Percentiles rank a stretch among this genome's conserved stretches.
Evolutionary conservation across 345 rosid species (phyloP).

Genomic region (Excoecaria agallocha): DNA sequence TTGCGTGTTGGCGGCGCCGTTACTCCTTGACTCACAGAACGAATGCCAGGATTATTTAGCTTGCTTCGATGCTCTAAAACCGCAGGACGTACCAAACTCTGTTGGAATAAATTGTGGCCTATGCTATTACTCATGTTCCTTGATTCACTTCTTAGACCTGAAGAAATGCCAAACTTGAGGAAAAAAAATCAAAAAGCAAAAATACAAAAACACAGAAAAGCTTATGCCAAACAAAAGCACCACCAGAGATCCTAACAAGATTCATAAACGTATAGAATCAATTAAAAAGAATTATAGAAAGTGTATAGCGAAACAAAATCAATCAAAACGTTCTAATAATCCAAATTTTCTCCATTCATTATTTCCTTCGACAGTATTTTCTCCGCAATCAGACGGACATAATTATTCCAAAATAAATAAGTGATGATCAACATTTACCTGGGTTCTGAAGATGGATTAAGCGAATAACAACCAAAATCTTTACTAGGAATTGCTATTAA

Average conservation of each 20-base stretch:
- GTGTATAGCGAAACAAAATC: background rate
- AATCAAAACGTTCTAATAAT: background rate
- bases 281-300: background rate
- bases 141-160: conserved; percentile 37
- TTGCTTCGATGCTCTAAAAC: conserved; percentile 60
- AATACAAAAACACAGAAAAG: background rate
- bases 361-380: too few relatives aligned
- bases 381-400: conserved; percentile 19
- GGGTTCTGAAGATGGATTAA: background rate
- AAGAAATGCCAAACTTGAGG: conserved; percentile 26
- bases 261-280: background rate
- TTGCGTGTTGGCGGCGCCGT: conserved; percentile 30
- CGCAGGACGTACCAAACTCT: conserved; percentile 56
- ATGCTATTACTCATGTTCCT: conserved; percentile 68
- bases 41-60: conserved; percentile 45
- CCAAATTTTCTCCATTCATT: too few relatives aligned
- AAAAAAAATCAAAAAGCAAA: conserved; percentile 3
- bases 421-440: background rate
- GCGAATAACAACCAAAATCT: background rate
- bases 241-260: conserved; percentile 6
- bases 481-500: background rate
- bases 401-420: background rate
- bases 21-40: conserved; percentile 34
- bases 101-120: conserved; percentile 51
- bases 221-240: background rate